Percentiles rank a stretch among this genome's conserved stretches.
phyloP scores from a whole-genome alignment of 2,329 filamentous ascomycete species.

The Shiraia bambusicola region DNA sequence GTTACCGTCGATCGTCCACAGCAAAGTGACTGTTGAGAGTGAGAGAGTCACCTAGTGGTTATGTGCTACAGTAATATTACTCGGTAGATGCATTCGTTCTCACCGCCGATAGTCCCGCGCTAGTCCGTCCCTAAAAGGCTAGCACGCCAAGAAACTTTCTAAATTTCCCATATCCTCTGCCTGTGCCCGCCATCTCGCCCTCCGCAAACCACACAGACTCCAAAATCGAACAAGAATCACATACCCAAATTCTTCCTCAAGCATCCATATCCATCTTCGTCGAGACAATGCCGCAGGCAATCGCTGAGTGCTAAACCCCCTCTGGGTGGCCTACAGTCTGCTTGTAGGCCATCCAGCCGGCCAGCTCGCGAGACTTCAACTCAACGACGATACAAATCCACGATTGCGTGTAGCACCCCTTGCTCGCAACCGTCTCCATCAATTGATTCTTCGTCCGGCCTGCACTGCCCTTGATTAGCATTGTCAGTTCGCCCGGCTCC shows the following conservation, averaged over 20 bases:
- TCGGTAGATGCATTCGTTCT: slow-evolving; percentile 14
- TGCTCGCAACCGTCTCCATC: slow-evolving; percentile 35
- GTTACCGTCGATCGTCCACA: too few relatives aligned
- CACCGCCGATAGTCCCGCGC: slow-evolving; percentile 12
- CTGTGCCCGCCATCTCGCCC: slow-evolving; percentile 33
- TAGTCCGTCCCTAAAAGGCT: slow-evolving; percentile 18
- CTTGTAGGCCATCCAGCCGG: slow-evolving; percentile 70
- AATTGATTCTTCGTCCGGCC: slow-evolving; percentile 37
- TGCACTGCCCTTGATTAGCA: slow-evolving; percentile 32
- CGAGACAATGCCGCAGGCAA: slow-evolving; percentile 52
- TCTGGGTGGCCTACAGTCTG: slow-evolving; percentile 66
- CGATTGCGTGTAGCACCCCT: slow-evolving; percentile 38
- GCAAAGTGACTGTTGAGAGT: too few relatives aligned
- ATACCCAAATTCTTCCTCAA: slow-evolving; percentile 24
- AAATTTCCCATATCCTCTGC: slow-evolving; percentile 29
- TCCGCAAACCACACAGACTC: slow-evolving; percentile 40
- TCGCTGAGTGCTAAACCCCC: slow-evolving; percentile 76
- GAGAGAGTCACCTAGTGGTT: too few relatives aligned
- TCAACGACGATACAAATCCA: slow-evolving; percentile 45
- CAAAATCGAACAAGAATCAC: slow-evolving; percentile 42
- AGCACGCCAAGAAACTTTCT: slow-evolving; percentile 25
- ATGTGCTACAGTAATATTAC: too few relatives aligned
- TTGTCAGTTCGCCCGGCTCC: slow-evolving; percentile 37
- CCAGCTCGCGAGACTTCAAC: slow-evolving; percentile 75
- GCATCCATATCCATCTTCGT: slow-evolving; percentile 42